Base-by-base conservation (phyloP, 2,329 filamentous ascomycete species). In the Cephalotrichum gorgonifer region DNA sequence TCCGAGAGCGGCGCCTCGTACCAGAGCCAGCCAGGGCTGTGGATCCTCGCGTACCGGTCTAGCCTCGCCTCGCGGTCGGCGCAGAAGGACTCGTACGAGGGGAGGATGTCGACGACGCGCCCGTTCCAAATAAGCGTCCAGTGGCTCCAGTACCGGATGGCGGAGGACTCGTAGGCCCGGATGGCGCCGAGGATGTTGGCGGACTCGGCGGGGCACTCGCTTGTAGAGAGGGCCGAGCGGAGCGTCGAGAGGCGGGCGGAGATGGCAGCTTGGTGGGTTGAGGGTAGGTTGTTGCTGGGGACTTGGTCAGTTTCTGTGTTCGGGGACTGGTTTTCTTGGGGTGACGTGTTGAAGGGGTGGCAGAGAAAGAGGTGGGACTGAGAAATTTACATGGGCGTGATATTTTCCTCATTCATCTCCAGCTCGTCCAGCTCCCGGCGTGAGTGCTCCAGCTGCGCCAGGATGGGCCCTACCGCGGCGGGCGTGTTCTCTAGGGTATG, bases 1-100 rank as follows among this genome's bases (percentile, higher is more conserved):
- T 58, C 57, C 22, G 61, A 53, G 2, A 73, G 57, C 1, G 71
- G 70, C 3, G 66, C 63, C 51, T 74, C 70, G 48, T 67, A 68
- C 70, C 70, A 74, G 12, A 73, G 60, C 65, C 67, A 72, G 8
- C 68, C 69, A 1, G 60, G 55, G 2, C 70, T 70, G 52, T 69
- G 52, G 11, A 53, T 41, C 4, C 54, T 56, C 31, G 44, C 56
- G 49, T 72, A 73, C 2, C 56, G 58, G 50, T 69, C 65, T 11
- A 73, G 61, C 23, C 68, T 63, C 15, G 61, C 61, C 11, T 52
- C 49, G 50, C 71, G 64, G 55, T 71, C 62, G 4, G 43, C 20
- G 22, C 63, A 62, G 57, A 72, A 71, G 23, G 64, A 62, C 42
- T 50, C 51, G 49, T 70, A 71, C 6, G 58, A 60, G 2, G 60